A percentile compares a stretch with the other conserved stretches of the same genome.
Conservation (phyloP, 495 filamentous ascomycete genomes). For the Pseudoneurospora amorphoporcata region DNA sequence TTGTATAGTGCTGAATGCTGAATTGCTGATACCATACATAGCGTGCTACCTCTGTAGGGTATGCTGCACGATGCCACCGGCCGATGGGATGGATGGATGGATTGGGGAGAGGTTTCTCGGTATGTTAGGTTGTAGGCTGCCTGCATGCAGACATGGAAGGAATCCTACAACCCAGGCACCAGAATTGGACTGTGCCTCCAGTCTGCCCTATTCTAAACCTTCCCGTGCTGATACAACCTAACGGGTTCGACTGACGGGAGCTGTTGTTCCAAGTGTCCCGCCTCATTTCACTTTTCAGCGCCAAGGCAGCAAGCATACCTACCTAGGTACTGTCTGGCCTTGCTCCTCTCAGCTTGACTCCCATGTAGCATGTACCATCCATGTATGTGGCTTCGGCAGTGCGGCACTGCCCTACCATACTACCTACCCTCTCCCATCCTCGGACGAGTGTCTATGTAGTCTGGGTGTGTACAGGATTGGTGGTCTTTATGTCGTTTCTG, state of each 20-base stretch:
- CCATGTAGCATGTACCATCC: not conserved
- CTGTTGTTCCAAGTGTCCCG: not conserved
- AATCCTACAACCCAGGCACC: not conserved
- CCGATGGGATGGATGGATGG: not conserved
- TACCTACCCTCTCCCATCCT: not conserved
- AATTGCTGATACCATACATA: not conserved
- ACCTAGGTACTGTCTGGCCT: no score
- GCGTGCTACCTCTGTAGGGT: no score
- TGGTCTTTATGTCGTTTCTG: not conserved
- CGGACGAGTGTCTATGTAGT: not conserved
- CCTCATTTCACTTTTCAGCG: not conserved
- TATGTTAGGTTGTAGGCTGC: not conserved
- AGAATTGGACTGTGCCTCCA: not conserved
- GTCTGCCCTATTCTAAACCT: not conserved
- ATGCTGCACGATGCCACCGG: not conserved
- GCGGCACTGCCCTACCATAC: not conserved
- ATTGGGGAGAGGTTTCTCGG: not conserved
- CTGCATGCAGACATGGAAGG: not conserved
- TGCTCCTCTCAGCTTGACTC: not conserved
- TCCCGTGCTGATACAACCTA: not conserved
- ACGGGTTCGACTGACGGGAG: not conserved
- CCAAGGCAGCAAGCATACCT: not conserved
- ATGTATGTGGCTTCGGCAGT: not conserved
- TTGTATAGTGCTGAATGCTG: not conserved
- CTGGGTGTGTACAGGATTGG: not conserved